Percentiles rank a stretch among this genome's conserved stretches.
phyloP scores from a whole-genome alignment of 495 filamentous ascomycete species.

The Hypoxylon lenormandii region DNA sequence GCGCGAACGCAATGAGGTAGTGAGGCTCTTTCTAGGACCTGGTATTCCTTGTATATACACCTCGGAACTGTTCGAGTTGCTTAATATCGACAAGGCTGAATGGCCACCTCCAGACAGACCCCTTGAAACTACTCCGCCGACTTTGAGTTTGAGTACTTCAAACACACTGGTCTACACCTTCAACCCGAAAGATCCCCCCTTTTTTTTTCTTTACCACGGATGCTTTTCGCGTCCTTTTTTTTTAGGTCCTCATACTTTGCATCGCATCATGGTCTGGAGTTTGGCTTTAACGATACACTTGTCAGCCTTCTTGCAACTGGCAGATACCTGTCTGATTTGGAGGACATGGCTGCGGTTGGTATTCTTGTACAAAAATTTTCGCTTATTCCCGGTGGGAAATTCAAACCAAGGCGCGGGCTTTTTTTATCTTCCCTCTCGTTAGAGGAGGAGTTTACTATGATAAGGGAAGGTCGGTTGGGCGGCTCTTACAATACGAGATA shows the following conservation, averaged over 20 bases:
- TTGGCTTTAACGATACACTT: constrained; percentile 19
- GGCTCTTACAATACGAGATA: neutral
- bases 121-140: constrained; percentile 1
- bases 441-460: neutral
- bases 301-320: constrained; percentile 5
- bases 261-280: constrained; percentile 39
- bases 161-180: constrained; percentile 1
- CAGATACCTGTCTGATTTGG: constrained; percentile 3
- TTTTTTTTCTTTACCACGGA: constrained; percentile 7
- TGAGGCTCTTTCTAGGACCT: constrained; percentile 9
- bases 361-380: constrained; percentile 32
- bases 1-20: constrained; percentile 19
- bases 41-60: constrained; percentile 32
- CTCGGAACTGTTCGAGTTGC: constrained; percentile 4
- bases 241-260: constrained; percentile 31
- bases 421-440: neutral
- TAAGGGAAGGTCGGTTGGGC: constrained; percentile 10
- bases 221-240: constrained; percentile 5
- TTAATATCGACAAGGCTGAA: constrained; percentile 1
- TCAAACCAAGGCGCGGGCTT: constrained; percentile 7
- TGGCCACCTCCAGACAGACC: neutral
- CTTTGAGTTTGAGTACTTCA: constrained; percentile 1
- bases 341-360: neutral
- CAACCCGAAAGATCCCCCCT: neutral
- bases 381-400: constrained; percentile 10